Evolutionary conservation across 2,329 filamentous ascomycete species (phyloP), one percentile per base, ranked within the genome.

Genomic region (Fusarium palustre): DNA sequence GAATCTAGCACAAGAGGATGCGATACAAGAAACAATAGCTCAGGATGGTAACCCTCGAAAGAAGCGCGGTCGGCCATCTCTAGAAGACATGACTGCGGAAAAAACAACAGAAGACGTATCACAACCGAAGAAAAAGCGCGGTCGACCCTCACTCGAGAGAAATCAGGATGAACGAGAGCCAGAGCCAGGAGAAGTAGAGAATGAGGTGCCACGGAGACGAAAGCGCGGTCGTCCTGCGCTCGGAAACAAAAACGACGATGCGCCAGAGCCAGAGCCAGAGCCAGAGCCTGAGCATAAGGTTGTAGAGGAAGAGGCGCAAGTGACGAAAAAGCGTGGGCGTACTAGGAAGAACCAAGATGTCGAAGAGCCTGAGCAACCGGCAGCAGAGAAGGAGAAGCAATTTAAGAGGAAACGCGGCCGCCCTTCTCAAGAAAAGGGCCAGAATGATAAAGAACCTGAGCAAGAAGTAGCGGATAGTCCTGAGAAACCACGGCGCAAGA

Each of bases 271-370:
- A 5, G 49, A 59, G 43, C 43, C 28, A 5, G 28, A 46, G 28
- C 43, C 43, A 5, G 49, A 59, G 33, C 57, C 28, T 10, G 52
- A 48, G n/a, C 42, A 33, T 28, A 54, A 66, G 34, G 41, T 48
- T 36, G 48, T 46, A 59, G 68, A 69, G 31, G 55, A 61, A 7
- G 59, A 60, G 20, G 61, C 74, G 36, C 74, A 75, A 53, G 71
- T 76, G n/a, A 80, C 79, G 66, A 74, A 76, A 43, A 80, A 78
- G 73, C 80, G 80, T 66, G 79, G 78, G 49, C 74, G 75, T 30
- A 77, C 79, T 18, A 68, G 69, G 42, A 69, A 46, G 46, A 59
- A 54, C 33, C 63, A 25, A n/a, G 41, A 43, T 3, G 63, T 72
- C 2, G 15, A 42, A 22, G 46, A 59, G 33, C 34, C 22, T 20